phyloP scores from a whole-genome alignment of 2,329 filamentous ascomycete genomes.

The Geoglossum cookeanum region DNA sequence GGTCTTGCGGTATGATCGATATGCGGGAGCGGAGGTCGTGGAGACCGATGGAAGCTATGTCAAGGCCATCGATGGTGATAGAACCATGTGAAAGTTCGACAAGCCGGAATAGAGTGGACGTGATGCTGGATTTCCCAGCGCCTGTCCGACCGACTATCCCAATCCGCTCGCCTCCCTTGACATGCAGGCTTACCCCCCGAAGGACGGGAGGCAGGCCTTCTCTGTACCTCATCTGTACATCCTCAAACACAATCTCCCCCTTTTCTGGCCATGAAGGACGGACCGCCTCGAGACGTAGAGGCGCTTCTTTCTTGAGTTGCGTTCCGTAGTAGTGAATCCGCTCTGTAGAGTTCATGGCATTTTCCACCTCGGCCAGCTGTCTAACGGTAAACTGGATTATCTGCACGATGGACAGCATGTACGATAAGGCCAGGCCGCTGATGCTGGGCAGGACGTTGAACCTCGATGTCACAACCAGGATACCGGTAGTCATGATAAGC shows the following conservation, averaged over 20 bases:
- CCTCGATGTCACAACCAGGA: conserved; percentile 78
- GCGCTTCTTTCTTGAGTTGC: conserved; percentile 73
- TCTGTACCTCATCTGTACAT: conserved; percentile 65
- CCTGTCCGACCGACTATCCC: conserved; percentile 29
- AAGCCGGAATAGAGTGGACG: conserved; percentile 26
- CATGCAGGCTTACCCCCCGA: conserved; percentile 37
- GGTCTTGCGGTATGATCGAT: conserved; percentile 27
- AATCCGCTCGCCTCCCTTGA: conserved; percentile 26
- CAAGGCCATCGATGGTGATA: conserved; percentile 24
- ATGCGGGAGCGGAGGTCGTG: conserved; percentile 24
- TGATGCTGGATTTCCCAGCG: conserved; percentile 27
- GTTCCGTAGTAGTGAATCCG: conserved; percentile 79
- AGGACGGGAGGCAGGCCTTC: conserved; percentile 53
- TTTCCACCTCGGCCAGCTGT: conserved; percentile 88
- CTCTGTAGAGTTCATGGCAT: conserved; percentile 95
- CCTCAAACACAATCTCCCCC: conserved; percentile 59
- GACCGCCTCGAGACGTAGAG: conserved; percentile 54
- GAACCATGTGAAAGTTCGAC: conserved; percentile 22
- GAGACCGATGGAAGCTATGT: conserved; percentile 23
- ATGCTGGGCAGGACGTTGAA: conserved; percentile 74
- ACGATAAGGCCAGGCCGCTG: conserved; percentile 72
- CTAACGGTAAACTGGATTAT: conserved; percentile 96
- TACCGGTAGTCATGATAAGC: conserved; percentile 76
- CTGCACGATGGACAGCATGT: conserved; percentile 82
- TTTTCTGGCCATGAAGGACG: conserved; percentile 64